A percentile compares a stretch with the other conserved stretches of the same genome.
These are phyloP conservation scores for Sutorius australiensis DNA, from an alignment of 768 basidiomycete species.

Conservation along the genomic window DNA sequence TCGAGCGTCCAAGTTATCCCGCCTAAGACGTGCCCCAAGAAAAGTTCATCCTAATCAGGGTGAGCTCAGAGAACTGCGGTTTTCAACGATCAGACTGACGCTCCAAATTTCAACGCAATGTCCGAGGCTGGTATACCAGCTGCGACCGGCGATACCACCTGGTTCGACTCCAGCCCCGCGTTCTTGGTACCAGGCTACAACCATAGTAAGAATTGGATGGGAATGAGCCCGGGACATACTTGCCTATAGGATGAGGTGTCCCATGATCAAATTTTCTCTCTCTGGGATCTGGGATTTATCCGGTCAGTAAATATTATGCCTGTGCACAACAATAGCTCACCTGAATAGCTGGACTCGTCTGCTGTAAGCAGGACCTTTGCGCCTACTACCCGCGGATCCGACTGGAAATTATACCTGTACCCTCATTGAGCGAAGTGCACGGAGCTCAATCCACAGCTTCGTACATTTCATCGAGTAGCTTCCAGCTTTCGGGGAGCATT, in stretches of 20 bases:
- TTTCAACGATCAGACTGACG: constrained; percentile 35
- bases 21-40: constrained; percentile 68
- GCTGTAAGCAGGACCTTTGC: constrained; percentile 62
- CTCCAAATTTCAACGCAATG: constrained; percentile 78
- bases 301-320: background rate
- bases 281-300: constrained; percentile 18
- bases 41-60: constrained; percentile 53
- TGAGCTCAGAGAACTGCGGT: background rate
- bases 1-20: constrained; percentile 73
- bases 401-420: constrained; percentile 65
- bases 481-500: constrained; percentile 51
- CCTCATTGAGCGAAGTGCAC: constrained; percentile 12
- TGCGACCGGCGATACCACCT: constrained; percentile 56
- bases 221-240: constrained; percentile 8
- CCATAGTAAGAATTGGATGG: constrained; percentile 1
- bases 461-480: constrained; percentile 58
- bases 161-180: constrained; percentile 60
- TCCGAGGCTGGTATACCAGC: constrained; percentile 81
- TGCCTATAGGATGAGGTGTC: constrained; percentile 74
- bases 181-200: constrained; percentile 79
- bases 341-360: constrained; percentile 59
- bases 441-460: constrained; percentile 8
- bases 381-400: constrained; percentile 62
- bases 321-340: constrained; percentile 35
- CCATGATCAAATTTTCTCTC: constrained; percentile 58